phyloP scores from a whole-genome alignment of 2,329 filamentous ascomycete genomes.

The Epichloe baconii region DNA sequence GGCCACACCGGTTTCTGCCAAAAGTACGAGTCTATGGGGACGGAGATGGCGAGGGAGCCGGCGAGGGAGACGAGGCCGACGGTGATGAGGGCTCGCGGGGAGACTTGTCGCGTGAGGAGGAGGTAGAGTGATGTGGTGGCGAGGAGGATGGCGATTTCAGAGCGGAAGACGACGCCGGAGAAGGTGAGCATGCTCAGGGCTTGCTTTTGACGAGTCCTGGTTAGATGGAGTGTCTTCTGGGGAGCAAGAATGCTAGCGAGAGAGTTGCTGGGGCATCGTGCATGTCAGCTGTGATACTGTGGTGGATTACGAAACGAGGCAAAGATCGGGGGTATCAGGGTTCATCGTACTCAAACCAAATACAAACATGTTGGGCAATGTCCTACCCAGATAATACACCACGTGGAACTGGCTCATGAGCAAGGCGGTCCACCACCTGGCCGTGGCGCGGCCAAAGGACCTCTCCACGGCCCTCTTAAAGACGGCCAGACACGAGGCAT shows the following conservation, averaged over 20 bases:
- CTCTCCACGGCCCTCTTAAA: slow-evolving; percentile 51
- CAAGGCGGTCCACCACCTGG: slow-evolving; percentile 68
- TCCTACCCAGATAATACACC: slow-evolving; percentile 82
- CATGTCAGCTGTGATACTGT: no score
- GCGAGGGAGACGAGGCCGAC: slow-evolving; percentile 52
- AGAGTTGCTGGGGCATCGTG: slow-evolving; percentile 42
- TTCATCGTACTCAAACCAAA: slow-evolving; percentile 61
- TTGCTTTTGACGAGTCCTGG: slow-evolving; percentile 39
- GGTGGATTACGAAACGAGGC: not conserved
- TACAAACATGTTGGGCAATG: slow-evolving; percentile 92
- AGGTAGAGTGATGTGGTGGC: slow-evolving; percentile 52
- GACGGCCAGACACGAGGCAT: slow-evolving; percentile 53
- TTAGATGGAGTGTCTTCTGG: slow-evolving; percentile 14
- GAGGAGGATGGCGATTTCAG: slow-evolving; percentile 75
- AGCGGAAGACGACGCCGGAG: slow-evolving; percentile 74
- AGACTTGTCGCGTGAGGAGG: slow-evolving; percentile 40
- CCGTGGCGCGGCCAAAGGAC: slow-evolving; percentile 55
- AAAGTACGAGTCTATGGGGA: slow-evolving; percentile 81
- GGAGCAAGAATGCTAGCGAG: slow-evolving; percentile 38
- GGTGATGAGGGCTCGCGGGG: slow-evolving; percentile 44
- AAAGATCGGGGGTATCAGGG: not conserved
- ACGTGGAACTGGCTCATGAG: slow-evolving; percentile 83
- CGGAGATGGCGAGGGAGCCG: slow-evolving; percentile 55
- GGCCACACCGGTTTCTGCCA: slow-evolving; percentile 87
- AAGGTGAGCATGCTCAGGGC: slow-evolving; percentile 66